Percentiles rank a stretch among this genome's conserved stretches.
Conservation (phyloP, 768 basidiomycete genomes). For the Lactifluus piperatus region DNA sequence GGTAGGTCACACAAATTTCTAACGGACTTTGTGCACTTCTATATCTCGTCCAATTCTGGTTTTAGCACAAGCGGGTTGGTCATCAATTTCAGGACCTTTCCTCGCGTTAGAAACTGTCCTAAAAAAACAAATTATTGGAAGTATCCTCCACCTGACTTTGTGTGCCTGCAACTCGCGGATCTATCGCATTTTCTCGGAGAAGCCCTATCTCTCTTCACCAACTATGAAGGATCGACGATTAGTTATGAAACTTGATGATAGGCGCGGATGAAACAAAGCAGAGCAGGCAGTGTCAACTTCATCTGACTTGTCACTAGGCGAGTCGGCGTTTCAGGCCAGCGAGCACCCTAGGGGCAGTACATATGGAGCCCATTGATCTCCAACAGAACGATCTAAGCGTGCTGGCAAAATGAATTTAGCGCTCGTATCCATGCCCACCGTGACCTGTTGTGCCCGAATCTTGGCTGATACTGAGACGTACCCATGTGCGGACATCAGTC, state of each 20-base stretch:
- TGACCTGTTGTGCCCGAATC: neutral
- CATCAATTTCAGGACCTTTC: neutral
- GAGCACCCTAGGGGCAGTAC: no score
- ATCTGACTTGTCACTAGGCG: neutral
- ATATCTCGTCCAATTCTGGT: no score
- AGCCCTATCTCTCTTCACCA: neutral
- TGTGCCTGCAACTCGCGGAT: neutral
- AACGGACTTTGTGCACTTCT: neutral
- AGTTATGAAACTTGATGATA: neutral
- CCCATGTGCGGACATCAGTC: neutral
- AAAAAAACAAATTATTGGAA: no score
- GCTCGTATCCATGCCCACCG: neutral
- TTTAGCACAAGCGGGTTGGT: no score
- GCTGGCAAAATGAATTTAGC: neutral
- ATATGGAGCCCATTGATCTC: neutral
- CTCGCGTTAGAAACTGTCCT: neutral
- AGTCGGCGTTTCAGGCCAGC: neutral
- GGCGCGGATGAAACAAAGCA: neutral
- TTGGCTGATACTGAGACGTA: neutral
- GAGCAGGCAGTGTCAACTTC: neutral
- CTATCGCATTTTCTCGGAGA: neutral
- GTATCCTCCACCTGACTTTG: neutral
- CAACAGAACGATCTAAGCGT: neutral
- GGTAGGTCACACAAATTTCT: neutral
- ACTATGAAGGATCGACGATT: neutral